Evolutionary conservation across 345 rosid species (phyloP).

Genomic region (Melaleuca alternifolia): DNA sequence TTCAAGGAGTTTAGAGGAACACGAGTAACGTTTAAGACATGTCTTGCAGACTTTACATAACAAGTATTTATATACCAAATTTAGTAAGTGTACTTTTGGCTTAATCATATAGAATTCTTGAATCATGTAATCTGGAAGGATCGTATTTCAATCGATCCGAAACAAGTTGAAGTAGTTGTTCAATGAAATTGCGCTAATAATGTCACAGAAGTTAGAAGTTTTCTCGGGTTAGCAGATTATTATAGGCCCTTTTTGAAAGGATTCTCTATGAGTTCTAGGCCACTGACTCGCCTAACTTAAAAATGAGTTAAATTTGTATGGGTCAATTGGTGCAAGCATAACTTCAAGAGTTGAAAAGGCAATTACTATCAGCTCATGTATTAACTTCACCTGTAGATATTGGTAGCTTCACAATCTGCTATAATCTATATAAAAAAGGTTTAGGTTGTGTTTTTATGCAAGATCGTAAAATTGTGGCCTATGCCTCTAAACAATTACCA

Average conservation of each 20-base stretch:
- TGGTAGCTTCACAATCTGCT: too few relatives aligned
- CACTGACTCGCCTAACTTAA: not conserved
- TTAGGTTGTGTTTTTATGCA: too few relatives aligned
- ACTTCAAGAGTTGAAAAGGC: not conserved
- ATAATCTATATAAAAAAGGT: too few relatives aligned
- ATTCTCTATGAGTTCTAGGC: not conserved
- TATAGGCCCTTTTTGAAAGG: not conserved
- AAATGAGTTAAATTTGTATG: not conserved
- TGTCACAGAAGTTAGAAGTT: not conserved
- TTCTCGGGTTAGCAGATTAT: not conserved
- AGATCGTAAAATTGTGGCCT: too few relatives aligned
- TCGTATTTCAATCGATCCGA: not conserved
- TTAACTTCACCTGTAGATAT: too few relatives aligned
- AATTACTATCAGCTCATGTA: too few relatives aligned
- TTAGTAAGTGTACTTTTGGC: not conserved
- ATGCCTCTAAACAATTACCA: too few relatives aligned
- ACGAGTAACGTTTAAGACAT: not conserved
- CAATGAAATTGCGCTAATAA: not conserved
- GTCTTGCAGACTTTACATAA: not conserved
- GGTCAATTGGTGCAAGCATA: too few relatives aligned
- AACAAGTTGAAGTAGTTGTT: not conserved
- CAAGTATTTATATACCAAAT: not conserved
- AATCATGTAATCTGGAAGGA: not conserved
- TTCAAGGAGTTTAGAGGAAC: not conserved
- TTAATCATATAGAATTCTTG: not conserved